phyloP scores from a whole-genome alignment of 2,329 filamentous ascomycete species.

The Aspergillus proliferans region DNA sequence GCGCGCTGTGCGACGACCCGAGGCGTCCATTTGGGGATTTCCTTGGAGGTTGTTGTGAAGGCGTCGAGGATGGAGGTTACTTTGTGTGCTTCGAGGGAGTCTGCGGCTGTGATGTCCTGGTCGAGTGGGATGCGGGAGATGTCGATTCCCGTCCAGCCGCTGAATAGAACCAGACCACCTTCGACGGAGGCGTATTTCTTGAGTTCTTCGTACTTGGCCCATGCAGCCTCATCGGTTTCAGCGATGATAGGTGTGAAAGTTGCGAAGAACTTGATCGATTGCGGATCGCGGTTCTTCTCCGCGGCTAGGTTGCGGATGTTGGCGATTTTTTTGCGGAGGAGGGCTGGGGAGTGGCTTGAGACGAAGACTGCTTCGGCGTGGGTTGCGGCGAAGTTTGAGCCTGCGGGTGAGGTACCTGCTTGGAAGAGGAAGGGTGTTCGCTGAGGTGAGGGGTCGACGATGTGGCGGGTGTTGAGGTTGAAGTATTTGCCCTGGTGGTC shows the following conservation, averaged over 20 bases:
- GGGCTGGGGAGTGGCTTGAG: slow-evolving; percentile 46
- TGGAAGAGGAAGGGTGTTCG: slow-evolving; percentile 55
- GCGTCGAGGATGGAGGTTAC: slow-evolving; percentile 46
- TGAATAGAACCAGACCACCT: slow-evolving; percentile 52
- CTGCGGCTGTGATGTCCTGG: slow-evolving; percentile 49
- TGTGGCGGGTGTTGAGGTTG: slow-evolving; percentile 41
- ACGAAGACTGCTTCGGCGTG: slow-evolving; percentile 59
- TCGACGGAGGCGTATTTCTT: slow-evolving; percentile 49
- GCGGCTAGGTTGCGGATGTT: slow-evolving; percentile 49
- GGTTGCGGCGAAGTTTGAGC: slow-evolving; percentile 50
- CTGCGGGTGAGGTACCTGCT: slow-evolving; percentile 54
- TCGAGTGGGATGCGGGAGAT: slow-evolving; percentile 53
- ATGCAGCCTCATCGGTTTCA: slow-evolving; percentile 48
- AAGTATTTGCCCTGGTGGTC: slow-evolving; percentile 55
- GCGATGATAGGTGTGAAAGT: slow-evolving; percentile 48
- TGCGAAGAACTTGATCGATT: slow-evolving; percentile 52
- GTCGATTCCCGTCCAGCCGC: slow-evolving; percentile 57
- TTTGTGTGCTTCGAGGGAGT: slow-evolving; percentile 50
- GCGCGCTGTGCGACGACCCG: slow-evolving; percentile 42
- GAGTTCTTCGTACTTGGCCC: slow-evolving; percentile 46
- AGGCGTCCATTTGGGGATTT: slow-evolving; percentile 43
- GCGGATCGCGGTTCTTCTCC: slow-evolving; percentile 49
- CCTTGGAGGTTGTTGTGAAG: slow-evolving; percentile 46
- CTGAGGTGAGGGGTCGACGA: slow-evolving; percentile 52
- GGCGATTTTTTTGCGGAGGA: slow-evolving; percentile 47